phyloP scores from a whole-genome alignment of 495 filamentous ascomycete species.

The Poronia punctata region DNA sequence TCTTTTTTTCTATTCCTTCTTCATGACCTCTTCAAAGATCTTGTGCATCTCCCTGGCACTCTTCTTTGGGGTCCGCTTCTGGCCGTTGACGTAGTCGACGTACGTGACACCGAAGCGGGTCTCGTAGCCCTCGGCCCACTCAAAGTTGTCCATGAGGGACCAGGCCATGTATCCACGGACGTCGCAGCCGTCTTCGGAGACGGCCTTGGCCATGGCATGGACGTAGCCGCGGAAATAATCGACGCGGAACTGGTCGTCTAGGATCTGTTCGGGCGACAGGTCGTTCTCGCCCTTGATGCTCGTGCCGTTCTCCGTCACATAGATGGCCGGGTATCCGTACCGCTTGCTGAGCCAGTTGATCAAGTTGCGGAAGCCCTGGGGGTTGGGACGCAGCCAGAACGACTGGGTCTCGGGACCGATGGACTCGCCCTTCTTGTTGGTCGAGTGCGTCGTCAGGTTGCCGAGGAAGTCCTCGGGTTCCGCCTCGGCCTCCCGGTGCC shows the following conservation, averaged over 20 bases:
- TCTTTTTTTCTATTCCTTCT: constrained; percentile 12
- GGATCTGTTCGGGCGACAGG: constrained; percentile 56
- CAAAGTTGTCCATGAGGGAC: constrained; percentile 71
- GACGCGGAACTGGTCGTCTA: constrained; percentile 68
- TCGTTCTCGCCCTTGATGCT: constrained; percentile 74
- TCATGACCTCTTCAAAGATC: constrained; percentile 47
- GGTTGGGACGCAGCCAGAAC: constrained; percentile 65
- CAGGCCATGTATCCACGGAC: constrained; percentile 71
- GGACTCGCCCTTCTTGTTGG: constrained; percentile 59
- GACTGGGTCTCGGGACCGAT: constrained; percentile 72
- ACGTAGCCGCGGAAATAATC: constrained; percentile 72
- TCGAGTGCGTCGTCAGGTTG: constrained; percentile 60
- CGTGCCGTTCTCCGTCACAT: constrained; percentile 78
- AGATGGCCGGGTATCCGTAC: constrained; percentile 66
- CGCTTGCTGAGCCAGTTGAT: constrained; percentile 73
- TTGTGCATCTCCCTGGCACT: constrained; percentile 59
- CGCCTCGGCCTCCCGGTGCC: constrained; percentile 52
- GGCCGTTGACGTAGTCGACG: constrained; percentile 67
- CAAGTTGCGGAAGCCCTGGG: constrained; percentile 66
- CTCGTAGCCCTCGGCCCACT: constrained; percentile 74
- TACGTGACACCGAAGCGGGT: constrained; percentile 75
- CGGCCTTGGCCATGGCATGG: constrained; percentile 60
- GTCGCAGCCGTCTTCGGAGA: constrained; percentile 59
- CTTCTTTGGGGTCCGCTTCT: constrained; percentile 73
- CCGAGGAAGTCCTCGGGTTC: constrained; percentile 60